Conservation (phyloP, 208 protist species). For the Crithidia fasciculata region DNA sequence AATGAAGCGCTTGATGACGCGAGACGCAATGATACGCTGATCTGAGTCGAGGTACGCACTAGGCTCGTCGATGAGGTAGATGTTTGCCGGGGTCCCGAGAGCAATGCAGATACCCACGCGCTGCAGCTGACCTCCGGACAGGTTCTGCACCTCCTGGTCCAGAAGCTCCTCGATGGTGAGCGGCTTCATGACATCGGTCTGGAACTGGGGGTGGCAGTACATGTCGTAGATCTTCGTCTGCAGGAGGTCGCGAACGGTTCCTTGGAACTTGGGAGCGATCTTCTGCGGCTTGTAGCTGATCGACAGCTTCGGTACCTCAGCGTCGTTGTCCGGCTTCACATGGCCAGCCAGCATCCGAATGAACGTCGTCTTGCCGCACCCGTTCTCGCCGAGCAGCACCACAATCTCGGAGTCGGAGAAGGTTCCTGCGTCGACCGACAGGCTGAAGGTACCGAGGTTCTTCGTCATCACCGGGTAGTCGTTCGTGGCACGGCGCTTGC, state of each 20-base stretch:
- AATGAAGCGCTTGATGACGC: slow-evolving; percentile 99
- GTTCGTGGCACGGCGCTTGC: slow-evolving; percentile 82
- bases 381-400: slow-evolving; percentile 99
- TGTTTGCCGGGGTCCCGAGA: slow-evolving; percentile 98
- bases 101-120: slow-evolving; percentile 98
- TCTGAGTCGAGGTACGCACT: slow-evolving; percentile 99
- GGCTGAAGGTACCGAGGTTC: slow-evolving; percentile 94
- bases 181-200: slow-evolving; percentile 98
- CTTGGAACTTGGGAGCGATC: slow-evolving; percentile 98
- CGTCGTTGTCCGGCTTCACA: slow-evolving; percentile 88
- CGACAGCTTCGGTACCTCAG: slow-evolving; percentile 95
- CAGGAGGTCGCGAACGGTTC: slow-evolving; percentile 96
- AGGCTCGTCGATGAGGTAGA: slow-evolving; percentile 99
- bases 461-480: slow-evolving; percentile 98
- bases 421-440: slow-evolving; percentile 93
- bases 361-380: slow-evolving; percentile 99
- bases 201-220: slow-evolving; percentile 98
- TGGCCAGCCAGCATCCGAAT: slow-evolving; percentile 98
- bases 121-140: slow-evolving; percentile 99
- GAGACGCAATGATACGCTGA: slow-evolving; percentile 99
- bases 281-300: slow-evolving; percentile 99
- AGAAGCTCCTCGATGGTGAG: slow-evolving; percentile 98
- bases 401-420: slow-evolving; percentile 99
- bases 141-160: slow-evolving; percentile 97
- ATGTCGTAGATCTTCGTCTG: slow-evolving; percentile 97